Conservation (phyloP, 2,329 filamentous ascomycete species). For the Cladophialophora bantiana region DNA sequence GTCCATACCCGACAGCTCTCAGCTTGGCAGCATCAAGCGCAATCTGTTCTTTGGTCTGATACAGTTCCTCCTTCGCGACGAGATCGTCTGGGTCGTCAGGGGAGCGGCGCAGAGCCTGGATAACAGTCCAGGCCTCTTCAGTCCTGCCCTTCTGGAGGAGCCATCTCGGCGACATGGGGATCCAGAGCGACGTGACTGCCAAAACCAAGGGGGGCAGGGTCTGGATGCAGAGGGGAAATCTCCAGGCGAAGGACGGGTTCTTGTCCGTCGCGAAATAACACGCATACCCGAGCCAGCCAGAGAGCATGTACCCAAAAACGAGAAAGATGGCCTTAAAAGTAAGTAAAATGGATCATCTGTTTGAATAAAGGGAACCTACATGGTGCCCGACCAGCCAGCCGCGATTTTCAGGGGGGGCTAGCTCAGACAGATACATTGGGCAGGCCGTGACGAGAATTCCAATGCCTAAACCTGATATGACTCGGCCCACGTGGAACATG, state of each 20-base stretch:
- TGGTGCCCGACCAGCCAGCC: conserved; percentile 39
- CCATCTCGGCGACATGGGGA: conserved; percentile 36
- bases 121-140: conserved; percentile 36
- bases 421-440: conserved; percentile 36
- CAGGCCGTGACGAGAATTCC: conserved; percentile 35
- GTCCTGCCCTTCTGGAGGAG: conserved; percentile 46
- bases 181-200: conserved; percentile 27
- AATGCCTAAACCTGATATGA: conserved; percentile 36
- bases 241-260: conserved; percentile 39
- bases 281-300: conserved; percentile 36
- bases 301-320: conserved; percentile 37
- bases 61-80: conserved; percentile 51
- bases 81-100: conserved; percentile 50
- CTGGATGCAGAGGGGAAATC: conserved; percentile 35
- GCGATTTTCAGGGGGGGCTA: conserved; percentile 32
- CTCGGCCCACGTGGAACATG: conserved; percentile 37
- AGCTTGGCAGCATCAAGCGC: conserved; percentile 44
- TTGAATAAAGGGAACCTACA: background rate
- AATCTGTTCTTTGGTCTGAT: conserved; percentile 43
- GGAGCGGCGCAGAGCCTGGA: conserved; percentile 53
- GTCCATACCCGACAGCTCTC: conserved; percentile 48
- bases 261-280: conserved; percentile 35
- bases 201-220: conserved; percentile 32
- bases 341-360: too few species aligned
- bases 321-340: conserved; percentile 27